phyloP scores from a whole-genome alignment of 805 yeast genomes.

The Teunomyces barrocoloradensis region DNA sequence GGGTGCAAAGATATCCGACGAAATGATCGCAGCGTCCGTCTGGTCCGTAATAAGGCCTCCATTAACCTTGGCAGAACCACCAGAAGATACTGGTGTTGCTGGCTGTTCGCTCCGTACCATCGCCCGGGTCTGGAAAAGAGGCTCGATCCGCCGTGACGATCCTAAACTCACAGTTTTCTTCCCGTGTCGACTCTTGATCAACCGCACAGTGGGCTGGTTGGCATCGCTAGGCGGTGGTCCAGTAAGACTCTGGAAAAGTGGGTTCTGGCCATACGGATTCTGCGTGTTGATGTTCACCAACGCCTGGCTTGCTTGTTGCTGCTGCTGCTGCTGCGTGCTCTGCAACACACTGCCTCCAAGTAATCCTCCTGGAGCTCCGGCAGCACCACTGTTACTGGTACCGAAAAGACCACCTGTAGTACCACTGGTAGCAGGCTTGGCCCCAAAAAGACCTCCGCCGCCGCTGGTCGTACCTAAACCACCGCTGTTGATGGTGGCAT shows the following conservation, averaged over 20 bases:
- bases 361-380: constrained; percentile 6
- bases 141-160: constrained; percentile 61
- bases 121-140: constrained; percentile 34
- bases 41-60: constrained; percentile 29
- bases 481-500: constrained; percentile 5
- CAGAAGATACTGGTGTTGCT: background rate
- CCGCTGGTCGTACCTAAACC: background rate
- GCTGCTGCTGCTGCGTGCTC: constrained; percentile 23
- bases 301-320: constrained; percentile 21
- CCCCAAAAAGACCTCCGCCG: constrained; percentile 23
- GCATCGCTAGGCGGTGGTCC: constrained; percentile 21
- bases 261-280: constrained; percentile 78
- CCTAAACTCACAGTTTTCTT: constrained; percentile 60
- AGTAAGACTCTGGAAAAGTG: constrained; percentile 54
- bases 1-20: constrained; percentile 72
- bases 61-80: constrained; percentile 5
- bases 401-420: constrained; percentile 26
- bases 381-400: background rate
- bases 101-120: background rate
- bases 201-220: constrained; percentile 32
- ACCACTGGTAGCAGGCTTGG: constrained; percentile 13
- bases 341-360: constrained; percentile 15
- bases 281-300: constrained; percentile 30
- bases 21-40: constrained; percentile 66
- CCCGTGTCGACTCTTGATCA: constrained; percentile 13